A percentile compares a stretch with the other conserved stretches of the same genome.
These are phyloP conservation scores for Coniosporium tulheliwenetii DNA, from an alignment of 2,329 filamentous ascomycete genomes.

Conservation along the genomic window DNA sequence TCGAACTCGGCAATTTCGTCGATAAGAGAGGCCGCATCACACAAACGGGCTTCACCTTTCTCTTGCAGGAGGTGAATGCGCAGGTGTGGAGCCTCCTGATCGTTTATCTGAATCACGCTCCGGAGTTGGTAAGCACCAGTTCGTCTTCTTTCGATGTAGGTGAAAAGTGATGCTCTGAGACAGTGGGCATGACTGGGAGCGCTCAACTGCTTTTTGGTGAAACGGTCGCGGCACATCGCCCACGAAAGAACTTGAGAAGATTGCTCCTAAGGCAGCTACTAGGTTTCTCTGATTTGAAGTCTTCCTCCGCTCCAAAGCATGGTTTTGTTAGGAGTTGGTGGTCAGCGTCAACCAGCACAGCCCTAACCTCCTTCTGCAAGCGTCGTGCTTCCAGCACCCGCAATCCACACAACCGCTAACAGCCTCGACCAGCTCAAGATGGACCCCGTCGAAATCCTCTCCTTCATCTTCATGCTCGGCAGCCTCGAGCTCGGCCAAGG, in stretches of 20 bases:
- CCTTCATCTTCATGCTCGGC: conserved; percentile 89
- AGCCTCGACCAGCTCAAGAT: conserved; percentile 38
- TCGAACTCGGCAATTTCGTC: conserved; percentile 69
- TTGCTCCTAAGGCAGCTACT: no score
- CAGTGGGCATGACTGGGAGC: no score
- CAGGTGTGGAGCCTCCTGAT: conserved; percentile 94
- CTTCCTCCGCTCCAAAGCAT: no score
- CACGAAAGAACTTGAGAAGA: no score
- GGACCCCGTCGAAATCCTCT: conserved; percentile 85
- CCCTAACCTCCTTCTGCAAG: not conserved
- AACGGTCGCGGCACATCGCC: no score
- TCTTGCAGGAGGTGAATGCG: conserved; percentile 87
- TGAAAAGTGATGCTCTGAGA: no score
- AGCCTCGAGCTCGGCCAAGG: conserved; percentile 82
- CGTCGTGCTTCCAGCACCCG: not conserved
- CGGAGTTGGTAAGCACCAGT: conserved; percentile 21
- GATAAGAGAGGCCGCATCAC: conserved; percentile 56
- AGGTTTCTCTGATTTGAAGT: no score
- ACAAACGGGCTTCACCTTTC: conserved; percentile 82
- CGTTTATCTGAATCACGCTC: conserved; percentile 77
- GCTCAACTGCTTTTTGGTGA: no score
- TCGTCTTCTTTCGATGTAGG: no score
- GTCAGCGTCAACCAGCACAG: no score
- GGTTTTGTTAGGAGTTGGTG: no score
- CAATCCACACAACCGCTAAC: not conserved